These are phyloP conservation scores for Phytophthora crassamura DNA, from an alignment of 352 stramenopile species.

Conservation along the genomic window DNA sequence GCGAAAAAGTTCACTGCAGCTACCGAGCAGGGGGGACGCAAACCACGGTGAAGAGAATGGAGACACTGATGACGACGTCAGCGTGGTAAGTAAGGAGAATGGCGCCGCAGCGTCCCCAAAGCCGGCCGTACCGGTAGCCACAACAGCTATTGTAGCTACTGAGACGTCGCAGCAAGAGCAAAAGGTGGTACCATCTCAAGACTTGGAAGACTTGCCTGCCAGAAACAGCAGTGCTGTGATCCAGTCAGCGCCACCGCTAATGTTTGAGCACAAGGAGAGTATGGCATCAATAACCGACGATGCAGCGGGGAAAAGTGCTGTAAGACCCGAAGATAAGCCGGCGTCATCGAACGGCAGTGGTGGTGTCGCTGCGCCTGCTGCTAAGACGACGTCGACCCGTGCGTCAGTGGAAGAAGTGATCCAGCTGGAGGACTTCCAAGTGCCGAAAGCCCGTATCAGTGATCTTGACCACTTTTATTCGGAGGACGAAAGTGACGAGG, in stretches of 20 bases:
- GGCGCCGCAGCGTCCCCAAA: neutral
- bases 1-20: slow-evolving; percentile 19
- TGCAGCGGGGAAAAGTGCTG: neutral
- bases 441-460: slow-evolving; percentile 55
- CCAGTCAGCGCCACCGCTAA: slow-evolving; percentile 40
- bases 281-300: slow-evolving; percentile 11
- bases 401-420: slow-evolving; percentile 47
- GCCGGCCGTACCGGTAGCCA: neutral
- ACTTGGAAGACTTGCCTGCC: slow-evolving; percentile 63
- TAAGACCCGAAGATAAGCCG: slow-evolving; percentile 7
- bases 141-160: neutral
- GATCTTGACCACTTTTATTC: slow-evolving; percentile 86
- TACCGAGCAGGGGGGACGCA: slow-evolving; percentile 5
- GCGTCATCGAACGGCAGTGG: neutral
- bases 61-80: slow-evolving; percentile 25
- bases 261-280: slow-evolving; percentile 57
- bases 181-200: slow-evolving; percentile 3
- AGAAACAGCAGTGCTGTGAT: slow-evolving; percentile 44
- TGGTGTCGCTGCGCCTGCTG: neutral
- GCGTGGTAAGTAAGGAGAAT: slow-evolving; percentile 31
- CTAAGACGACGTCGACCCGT: slow-evolving; percentile 3
- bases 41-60: slow-evolving; percentile 1
- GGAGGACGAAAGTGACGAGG: slow-evolving; percentile 68
- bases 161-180: slow-evolving; percentile 2
- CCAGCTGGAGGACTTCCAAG: slow-evolving; percentile 81